phyloP scores from a whole-genome alignment of 192 early-diverging fungal species.

The Backusella morwellensis region DNA sequence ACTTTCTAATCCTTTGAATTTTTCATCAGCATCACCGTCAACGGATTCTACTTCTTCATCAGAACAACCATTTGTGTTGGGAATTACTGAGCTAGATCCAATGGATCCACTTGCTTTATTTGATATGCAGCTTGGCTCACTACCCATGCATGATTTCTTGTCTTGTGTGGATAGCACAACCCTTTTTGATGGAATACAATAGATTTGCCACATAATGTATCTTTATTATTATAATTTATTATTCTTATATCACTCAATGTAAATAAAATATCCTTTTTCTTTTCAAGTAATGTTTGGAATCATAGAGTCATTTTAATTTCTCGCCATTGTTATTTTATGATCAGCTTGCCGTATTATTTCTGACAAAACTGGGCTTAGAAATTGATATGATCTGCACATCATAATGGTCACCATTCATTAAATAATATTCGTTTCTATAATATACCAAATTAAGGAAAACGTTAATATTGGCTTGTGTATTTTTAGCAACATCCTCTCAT shows the following conservation, averaged over 20 bases:
- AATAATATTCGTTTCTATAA: background rate
- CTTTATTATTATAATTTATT: background rate
- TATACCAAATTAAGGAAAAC: background rate
- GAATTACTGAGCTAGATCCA: background rate
- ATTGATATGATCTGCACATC: background rate
- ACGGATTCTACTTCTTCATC: background rate
- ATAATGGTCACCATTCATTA: background rate
- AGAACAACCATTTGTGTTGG: background rate
- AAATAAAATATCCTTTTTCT: background rate
- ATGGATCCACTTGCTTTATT: background rate
- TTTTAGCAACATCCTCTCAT: background rate
- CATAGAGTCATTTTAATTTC: too few relatives aligned
- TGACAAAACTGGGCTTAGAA: too few relatives aligned
- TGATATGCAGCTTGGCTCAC: background rate
- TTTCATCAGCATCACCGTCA: background rate
- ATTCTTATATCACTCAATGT: background rate
- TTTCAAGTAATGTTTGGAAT: background rate
- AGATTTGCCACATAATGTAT: background rate
- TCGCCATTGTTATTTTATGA: background rate
- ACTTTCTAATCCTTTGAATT: background rate
- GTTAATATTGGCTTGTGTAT: background rate
- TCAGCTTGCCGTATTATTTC: too few relatives aligned
- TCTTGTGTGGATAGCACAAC: background rate
- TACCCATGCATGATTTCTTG: background rate
- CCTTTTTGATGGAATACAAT: background rate